Base-by-base conservation (phyloP, 2,329 filamentous ascomycete genomes). In the Talaromyces sp. region DNA sequence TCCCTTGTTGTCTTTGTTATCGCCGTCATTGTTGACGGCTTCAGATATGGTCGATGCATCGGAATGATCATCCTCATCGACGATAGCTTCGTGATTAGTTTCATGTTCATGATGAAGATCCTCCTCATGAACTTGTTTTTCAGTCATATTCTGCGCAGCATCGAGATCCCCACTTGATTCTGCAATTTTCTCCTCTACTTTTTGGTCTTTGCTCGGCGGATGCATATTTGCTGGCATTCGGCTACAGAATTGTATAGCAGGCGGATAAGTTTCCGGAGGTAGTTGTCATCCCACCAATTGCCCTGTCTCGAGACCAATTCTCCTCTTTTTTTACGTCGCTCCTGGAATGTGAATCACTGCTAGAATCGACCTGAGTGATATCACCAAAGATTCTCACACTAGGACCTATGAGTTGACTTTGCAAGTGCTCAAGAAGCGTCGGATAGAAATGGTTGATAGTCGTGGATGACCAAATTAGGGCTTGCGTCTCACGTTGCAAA, bases 1-100 rank as follows among this genome's bases (percentile, higher is more conserved):
- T 50, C 63, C 28, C 18, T 68, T 60, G 48, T 69, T 71, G 28
- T 42, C 37, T 25, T 44, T 44, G n/a, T 63, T 23, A 16, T 70
- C 67, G 37, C 68, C 67, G 42, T 55, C 62, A 23, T 48, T 40
- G 23, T n/a, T 40, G 18, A 23, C 28, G 31, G 8, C 33, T 48
- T 48, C 31, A 46, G 57, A 54, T 42, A 63, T 31, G 1, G 57
- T 63, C 5, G 62, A 63, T 48, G 50, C 42, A 28, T 63, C 62
- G 35, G 58, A 60, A 33, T 48, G 58, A 12, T 63, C 57, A 12
- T 44, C 35, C 7, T 55, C 55, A 14, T 37, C 18, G 18, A 54
- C 50, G 35, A 54, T 35, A 54, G 31, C 50, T 12, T 54, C 50
- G n/a, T 44, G 55, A n/a, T 31, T n/a, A n/a, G 23, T 25, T 12